These are phyloP conservation scores for Leccinum sublutescens DNA, from an alignment of 768 basidiomycete genomes.

Conservation along the genomic window DNA sequence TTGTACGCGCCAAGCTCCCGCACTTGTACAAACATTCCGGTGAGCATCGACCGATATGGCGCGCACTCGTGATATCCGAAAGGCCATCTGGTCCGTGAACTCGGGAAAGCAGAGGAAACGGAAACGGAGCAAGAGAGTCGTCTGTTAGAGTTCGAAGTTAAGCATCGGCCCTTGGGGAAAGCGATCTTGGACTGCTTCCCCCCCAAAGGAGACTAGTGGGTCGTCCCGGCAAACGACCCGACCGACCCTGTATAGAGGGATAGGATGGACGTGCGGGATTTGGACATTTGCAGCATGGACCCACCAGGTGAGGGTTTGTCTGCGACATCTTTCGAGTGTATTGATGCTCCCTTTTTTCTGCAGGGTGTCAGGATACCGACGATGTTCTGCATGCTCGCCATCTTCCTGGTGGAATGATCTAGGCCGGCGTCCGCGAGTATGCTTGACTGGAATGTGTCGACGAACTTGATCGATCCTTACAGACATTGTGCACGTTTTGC, in stretches of 20 bases:
- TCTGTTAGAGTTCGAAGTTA: slow-evolving; percentile 91
- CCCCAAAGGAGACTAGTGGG: slow-evolving; percentile 85
- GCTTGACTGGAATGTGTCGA: background rate
- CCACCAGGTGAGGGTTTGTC: slow-evolving; percentile 67
- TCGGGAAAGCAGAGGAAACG: slow-evolving; percentile 90
- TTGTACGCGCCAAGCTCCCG: slow-evolving; percentile 90
- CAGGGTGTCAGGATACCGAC: slow-evolving; percentile 72
- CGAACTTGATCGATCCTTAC: background rate
- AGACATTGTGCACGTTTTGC: slow-evolving; percentile 99
- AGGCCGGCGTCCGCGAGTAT: slow-evolving; percentile 94
- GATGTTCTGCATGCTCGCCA: slow-evolving; percentile 80
- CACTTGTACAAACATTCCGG: slow-evolving; percentile 83
- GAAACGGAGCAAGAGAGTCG: slow-evolving; percentile 95
- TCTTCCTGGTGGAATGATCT: slow-evolving; percentile 90
- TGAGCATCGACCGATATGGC: slow-evolving; percentile 79
- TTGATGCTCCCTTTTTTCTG: background rate
- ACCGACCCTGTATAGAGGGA: slow-evolving; percentile 66
- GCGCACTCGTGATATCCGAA: slow-evolving; percentile 87
- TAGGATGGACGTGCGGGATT: slow-evolving; percentile 80
- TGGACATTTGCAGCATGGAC: slow-evolving; percentile 95
- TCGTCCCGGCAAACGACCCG: slow-evolving; percentile 75
- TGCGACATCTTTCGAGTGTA: slow-evolving; percentile 5
- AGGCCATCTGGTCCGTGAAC: slow-evolving; percentile 91
- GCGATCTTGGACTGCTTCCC: slow-evolving; percentile 92
- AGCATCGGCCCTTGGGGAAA: slow-evolving; percentile 95